Base-by-base conservation (phyloP, 805 yeast genomes). In the Wickerhamiella dianesei region DNA sequence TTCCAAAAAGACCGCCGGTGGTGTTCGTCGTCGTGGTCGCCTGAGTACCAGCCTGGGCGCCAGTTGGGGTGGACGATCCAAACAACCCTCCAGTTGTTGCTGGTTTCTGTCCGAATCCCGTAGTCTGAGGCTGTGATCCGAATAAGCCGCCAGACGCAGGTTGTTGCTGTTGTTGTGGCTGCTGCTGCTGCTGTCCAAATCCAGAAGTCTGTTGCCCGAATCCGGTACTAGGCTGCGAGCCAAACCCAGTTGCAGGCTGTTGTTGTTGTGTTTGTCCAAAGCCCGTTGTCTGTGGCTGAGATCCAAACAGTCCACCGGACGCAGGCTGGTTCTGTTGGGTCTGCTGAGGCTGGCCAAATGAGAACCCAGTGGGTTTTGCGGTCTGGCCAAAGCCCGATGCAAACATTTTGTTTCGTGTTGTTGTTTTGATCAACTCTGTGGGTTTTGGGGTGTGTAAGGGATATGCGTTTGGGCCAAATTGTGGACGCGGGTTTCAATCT, bases 1-100 rank as follows among this genome's bases (percentile, higher is more conserved):
- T 20, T 8, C 54, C 56, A 41, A 53, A 51, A 16, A 53, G 47
- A 4, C 53, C 50, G 2, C 54, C 53, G 14, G 45, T 35, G 21
- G 43, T 36, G 35, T 35, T 41, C 4, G 40, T 46, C 20, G 12
- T 21, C 19, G 44, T 56, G 44, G 21, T 4, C 6, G 35, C 19
- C 14, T 21, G 18, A 3, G n/a, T n/a, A 21, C 32, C 40, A 21
- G 32, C 6, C 32, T 25, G 32, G 12, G 32, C 12, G 12, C n/a
- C n/a, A n/a, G n/a, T n/a, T n/a, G n/a, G n/a, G n/a, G n/a, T n/a
- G n/a, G n/a, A n/a, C 16, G 44, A 41, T 40, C 59, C 59, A 53
- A 57, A 53, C 41, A 54, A 41, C 4, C 53, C 53, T 12, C 51
- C 52, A 13, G 43, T 40, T 14, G 43, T 45, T 19, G 48, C 40